These are phyloP conservation scores for Diplogelasinospora grovesii DNA, from an alignment of 495 filamentous ascomycete genomes.

Conservation along the genomic window DNA sequence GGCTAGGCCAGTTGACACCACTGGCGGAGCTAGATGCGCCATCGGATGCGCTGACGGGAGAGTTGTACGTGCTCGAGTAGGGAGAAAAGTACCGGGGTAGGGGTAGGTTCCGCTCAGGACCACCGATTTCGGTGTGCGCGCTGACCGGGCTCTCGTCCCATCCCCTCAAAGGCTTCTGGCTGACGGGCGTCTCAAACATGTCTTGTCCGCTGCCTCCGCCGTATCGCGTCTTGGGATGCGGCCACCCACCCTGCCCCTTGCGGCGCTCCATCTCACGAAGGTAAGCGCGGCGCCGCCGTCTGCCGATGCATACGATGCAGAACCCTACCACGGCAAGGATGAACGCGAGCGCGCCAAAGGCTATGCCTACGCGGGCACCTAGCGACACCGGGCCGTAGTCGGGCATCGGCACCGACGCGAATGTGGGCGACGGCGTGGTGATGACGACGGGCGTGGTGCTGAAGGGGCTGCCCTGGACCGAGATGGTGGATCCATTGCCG, in stretches of 20 bases:
- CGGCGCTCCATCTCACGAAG: slow-evolving; percentile 31
- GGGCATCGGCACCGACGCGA: slow-evolving; percentile 12
- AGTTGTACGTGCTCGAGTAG: slow-evolving; percentile 40
- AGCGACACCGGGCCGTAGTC: slow-evolving; percentile 37
- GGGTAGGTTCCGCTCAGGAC: slow-evolving; percentile 6
- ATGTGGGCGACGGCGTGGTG: slow-evolving; percentile 31
- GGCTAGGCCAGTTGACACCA: slow-evolving; percentile 18
- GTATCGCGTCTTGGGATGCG: slow-evolving; percentile 24
- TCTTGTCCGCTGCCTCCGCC: slow-evolving; percentile 21
- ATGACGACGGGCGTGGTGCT: slow-evolving; percentile 32
- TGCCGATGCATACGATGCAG: slow-evolving; percentile 43
- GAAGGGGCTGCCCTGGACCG: slow-evolving; percentile 45
- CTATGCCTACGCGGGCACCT: slow-evolving; percentile 47
- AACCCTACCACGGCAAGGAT: slow-evolving; percentile 37
- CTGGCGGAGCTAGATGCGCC: slow-evolving; percentile 22
- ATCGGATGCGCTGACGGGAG: slow-evolving; percentile 36
- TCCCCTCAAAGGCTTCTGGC: slow-evolving; percentile 38
- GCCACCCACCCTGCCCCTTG: slow-evolving; percentile 32
- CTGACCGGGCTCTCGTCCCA: slow-evolving; percentile 43
- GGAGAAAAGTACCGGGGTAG: slow-evolving; percentile 44
- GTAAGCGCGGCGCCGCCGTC: slow-evolving; percentile 38
- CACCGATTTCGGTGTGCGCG: slow-evolving; percentile 24
- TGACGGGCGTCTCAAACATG: slow-evolving; percentile 43
- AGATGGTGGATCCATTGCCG: slow-evolving; percentile 29
- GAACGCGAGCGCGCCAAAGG: slow-evolving; percentile 38